phyloP scores from a whole-genome alignment of 169 alveolate species.

The Plasmodium ovale region DNA sequence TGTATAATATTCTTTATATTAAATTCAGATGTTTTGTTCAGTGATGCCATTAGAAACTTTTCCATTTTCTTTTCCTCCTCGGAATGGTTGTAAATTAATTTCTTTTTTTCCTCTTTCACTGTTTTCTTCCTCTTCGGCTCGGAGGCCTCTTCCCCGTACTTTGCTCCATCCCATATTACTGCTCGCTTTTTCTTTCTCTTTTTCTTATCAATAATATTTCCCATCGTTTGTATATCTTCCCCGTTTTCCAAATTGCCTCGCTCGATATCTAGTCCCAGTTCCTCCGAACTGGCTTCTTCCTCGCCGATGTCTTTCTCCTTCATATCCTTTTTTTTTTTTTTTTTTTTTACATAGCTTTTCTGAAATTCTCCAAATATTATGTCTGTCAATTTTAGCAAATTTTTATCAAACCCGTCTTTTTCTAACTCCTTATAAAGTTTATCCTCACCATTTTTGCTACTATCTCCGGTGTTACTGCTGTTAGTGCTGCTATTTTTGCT shows the following conservation, averaged over 20 bases:
- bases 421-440: constrained; percentile 64
- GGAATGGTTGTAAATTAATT: not conserved
- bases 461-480: no score
- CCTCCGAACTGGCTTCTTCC: not conserved
- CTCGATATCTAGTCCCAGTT: not conserved
- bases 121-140: no score
- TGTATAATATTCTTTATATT: constrained; percentile 69
- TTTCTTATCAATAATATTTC: no score
- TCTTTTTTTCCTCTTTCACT: constrained; percentile 36
- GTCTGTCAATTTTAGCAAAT: constrained; percentile 63
- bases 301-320: not conserved
- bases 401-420: constrained; percentile 70
- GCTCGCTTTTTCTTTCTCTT: no score
- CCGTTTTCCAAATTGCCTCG: not conserved
- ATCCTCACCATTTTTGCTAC: constrained; percentile 68
- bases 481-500: no score
- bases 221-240: constrained; percentile 1
- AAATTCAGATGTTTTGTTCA: constrained; percentile 67
- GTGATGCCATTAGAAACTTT: constrained; percentile 36
- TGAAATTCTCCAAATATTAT: constrained; percentile 58
- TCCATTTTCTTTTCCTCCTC: constrained; percentile 63
- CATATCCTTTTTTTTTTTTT: not conserved
- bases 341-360: constrained; percentile 16
- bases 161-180: no score
- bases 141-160: no score